Conservation (phyloP, 2,329 filamentous ascomycete genomes). For the Westerdykella aurantiaca region DNA sequence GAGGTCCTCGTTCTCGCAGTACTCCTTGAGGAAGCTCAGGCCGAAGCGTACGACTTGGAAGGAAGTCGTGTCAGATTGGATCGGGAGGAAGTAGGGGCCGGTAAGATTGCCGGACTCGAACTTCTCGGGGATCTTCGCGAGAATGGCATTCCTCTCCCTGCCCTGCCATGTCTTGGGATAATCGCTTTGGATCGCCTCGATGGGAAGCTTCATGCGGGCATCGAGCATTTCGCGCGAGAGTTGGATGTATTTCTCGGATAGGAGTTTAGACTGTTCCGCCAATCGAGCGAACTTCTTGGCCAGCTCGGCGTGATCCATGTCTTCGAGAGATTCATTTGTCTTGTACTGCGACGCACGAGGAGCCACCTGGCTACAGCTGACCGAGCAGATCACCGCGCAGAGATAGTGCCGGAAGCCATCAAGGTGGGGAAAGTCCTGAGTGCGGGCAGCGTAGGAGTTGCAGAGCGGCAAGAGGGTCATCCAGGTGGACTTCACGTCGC, state of each 20-base stretch:
- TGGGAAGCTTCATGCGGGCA: slow-evolving; percentile 21
- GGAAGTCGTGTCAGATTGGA: slow-evolving; percentile 38
- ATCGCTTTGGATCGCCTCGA: slow-evolving; percentile 31
- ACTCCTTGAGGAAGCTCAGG: slow-evolving; percentile 39
- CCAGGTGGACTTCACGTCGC: slow-evolving; percentile 34
- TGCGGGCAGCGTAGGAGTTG: slow-evolving; percentile 26
- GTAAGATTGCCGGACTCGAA: slow-evolving; percentile 31
- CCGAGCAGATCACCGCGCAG: slow-evolving; percentile 35
- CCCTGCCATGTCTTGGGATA: slow-evolving; percentile 38
- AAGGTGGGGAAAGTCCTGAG: slow-evolving; percentile 33
- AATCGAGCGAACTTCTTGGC: slow-evolving; percentile 17
- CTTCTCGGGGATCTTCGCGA: slow-evolving; percentile 27
- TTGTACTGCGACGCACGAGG: slow-evolving; percentile 18
- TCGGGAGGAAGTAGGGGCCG: slow-evolving; percentile 38
- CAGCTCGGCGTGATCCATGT: slow-evolving; percentile 17
- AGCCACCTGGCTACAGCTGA: slow-evolving; percentile 32
- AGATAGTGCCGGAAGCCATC: slow-evolving; percentile 40
- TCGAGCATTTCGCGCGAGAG: slow-evolving; percentile 24
- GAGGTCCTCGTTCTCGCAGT: slow-evolving; percentile 33
- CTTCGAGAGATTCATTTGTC: slow-evolving; percentile 26
- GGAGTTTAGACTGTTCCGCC: slow-evolving; percentile 21
- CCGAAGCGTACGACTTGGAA: slow-evolving; percentile 44
- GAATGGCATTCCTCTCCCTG: slow-evolving; percentile 16
- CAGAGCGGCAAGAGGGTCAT: slow-evolving; percentile 34
- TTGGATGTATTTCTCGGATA: slow-evolving; percentile 25